Percentiles rank a stretch among this genome's conserved stretches.
These are phyloP conservation scores for Pelargonium citronellum DNA, from an alignment of 441 rosid genomes.

Conservation along the genomic window DNA sequence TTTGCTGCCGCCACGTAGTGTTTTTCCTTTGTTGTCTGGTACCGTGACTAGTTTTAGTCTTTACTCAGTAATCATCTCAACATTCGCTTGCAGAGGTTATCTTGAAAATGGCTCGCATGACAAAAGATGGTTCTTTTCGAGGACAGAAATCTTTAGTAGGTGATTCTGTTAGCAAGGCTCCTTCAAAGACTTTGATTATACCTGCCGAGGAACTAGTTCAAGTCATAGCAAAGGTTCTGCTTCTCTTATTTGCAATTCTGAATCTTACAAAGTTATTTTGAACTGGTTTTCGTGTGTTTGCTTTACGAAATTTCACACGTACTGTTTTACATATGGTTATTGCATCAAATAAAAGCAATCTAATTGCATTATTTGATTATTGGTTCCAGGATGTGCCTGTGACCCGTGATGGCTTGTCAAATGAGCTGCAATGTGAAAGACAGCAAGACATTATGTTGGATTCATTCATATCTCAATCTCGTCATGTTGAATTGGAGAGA, in stretches of 20 bases:
- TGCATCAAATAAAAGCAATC: conserved; percentile 10
- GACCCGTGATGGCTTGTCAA: conserved; percentile 49
- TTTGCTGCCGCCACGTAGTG: conserved; percentile 1
- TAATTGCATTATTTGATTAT: background rate
- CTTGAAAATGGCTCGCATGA: conserved; percentile 84
- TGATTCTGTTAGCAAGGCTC: conserved; percentile 65
- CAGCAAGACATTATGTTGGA: conserved; percentile 69
- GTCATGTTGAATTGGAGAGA: conserved; percentile 49
- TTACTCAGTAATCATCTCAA: conserved; percentile 12
- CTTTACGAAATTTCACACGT: background rate
- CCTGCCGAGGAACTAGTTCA: conserved; percentile 84
- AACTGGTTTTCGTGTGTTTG: background rate
- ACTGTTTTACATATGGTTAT: background rate
- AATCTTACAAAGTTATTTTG: conserved; percentile 5
- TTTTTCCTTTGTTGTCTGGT: conserved; percentile 2
- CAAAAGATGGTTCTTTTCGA: conserved; percentile 48
- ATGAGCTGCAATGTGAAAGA: conserved; percentile 48
- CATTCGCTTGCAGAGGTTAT: conserved; percentile 50
- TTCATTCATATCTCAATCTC: conserved; percentile 66
- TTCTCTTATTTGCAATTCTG: conserved; percentile 2
- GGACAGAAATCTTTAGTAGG: conserved; percentile 45
- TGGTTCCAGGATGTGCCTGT: conserved; percentile 64
- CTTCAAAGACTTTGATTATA: conserved; percentile 56
- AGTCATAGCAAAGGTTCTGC: conserved; percentile 77
- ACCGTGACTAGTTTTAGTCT: background rate